phyloP scores from a whole-genome alignment of 2,329 filamentous ascomycete species.

The Neofusicoccum cordaticola region DNA sequence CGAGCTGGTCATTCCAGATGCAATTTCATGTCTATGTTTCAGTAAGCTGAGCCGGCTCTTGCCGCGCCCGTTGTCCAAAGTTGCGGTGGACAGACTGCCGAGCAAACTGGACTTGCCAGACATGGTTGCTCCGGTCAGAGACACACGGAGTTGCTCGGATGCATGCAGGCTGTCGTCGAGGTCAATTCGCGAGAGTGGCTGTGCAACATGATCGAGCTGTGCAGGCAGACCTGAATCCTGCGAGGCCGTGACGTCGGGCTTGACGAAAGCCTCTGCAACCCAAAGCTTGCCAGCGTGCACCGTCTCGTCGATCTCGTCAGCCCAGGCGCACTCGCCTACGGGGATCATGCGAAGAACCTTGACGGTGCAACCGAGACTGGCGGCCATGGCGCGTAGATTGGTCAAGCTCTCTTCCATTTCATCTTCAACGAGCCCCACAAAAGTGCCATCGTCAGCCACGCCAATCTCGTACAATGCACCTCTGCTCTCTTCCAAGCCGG shows the following conservation, averaged over 20 bases:
- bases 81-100: constrained; percentile 82
- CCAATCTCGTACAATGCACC: constrained; percentile 96
- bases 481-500: constrained; percentile 86
- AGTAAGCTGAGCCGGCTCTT: constrained; percentile 84
- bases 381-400: constrained; percentile 86
- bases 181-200: constrained; percentile 6
- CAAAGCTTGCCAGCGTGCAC: constrained; percentile 55
- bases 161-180: constrained; percentile 18
- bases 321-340: constrained; percentile 82
- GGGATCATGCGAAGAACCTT: constrained; percentile 77
- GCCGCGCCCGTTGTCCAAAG: constrained; percentile 86
- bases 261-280: constrained; percentile 89
- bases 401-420: constrained; percentile 88
- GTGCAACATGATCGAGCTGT: background rate
- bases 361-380: constrained; percentile 82
- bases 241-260: constrained; percentile 60
- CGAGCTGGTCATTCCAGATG: constrained; percentile 88
- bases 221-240: background rate
- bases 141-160: constrained; percentile 73
- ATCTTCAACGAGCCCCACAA: constrained; percentile 83
- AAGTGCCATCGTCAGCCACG: constrained; percentile 87
- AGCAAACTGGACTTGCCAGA: constrained; percentile 91
- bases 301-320: constrained; percentile 38
- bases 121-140: constrained; percentile 82
- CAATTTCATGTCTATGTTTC: constrained; percentile 90